A percentile compares a stretch with the other conserved stretches of the same genome.
Conservation (phyloP, 768 basidiomycete species). For the Hypsizygus marmoreus region DNA sequence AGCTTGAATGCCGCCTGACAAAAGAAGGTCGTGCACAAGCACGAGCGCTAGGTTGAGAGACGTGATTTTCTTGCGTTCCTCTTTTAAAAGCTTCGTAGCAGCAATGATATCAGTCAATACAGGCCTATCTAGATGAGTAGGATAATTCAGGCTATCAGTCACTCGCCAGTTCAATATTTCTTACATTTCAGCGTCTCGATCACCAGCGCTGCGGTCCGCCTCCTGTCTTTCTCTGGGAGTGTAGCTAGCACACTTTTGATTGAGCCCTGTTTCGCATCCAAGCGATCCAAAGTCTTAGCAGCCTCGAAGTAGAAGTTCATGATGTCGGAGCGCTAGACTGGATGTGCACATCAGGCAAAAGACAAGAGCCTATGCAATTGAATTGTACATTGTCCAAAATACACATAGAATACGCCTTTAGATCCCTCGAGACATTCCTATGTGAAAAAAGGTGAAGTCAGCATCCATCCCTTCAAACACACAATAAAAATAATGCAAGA, state of each 20-base stretch:
- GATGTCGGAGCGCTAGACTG: constrained; percentile 33
- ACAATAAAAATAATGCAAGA: constrained; percentile 14
- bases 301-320: constrained; percentile 99
- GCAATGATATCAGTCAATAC: constrained; percentile 72
- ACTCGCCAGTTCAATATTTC: constrained; percentile 21
- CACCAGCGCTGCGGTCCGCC: constrained; percentile 81
- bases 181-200: constrained; percentile 96
- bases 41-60: constrained; percentile 79
- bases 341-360: constrained; percentile 22
- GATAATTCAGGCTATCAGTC: background rate
- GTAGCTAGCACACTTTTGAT: constrained; percentile 82
- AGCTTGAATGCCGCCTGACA: constrained; percentile 85
- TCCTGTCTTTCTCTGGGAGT: constrained; percentile 72
- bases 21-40: constrained; percentile 87
- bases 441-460: constrained; percentile 9
- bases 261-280: constrained; percentile 89
- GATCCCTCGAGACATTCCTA: constrained; percentile 1
- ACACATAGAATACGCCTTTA: constrained; percentile 8
- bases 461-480: constrained; percentile 3
- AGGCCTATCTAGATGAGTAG: constrained; percentile 61
- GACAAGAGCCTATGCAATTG: constrained; percentile 13
- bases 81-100: constrained; percentile 63
- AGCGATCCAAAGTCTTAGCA: constrained; percentile 76
- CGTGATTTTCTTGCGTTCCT: constrained; percentile 77
- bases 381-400: constrained; percentile 19